These are phyloP conservation scores for Polyporus arcularius DNA, from an alignment of 768 basidiomycete genomes.

Conservation along the genomic window DNA sequence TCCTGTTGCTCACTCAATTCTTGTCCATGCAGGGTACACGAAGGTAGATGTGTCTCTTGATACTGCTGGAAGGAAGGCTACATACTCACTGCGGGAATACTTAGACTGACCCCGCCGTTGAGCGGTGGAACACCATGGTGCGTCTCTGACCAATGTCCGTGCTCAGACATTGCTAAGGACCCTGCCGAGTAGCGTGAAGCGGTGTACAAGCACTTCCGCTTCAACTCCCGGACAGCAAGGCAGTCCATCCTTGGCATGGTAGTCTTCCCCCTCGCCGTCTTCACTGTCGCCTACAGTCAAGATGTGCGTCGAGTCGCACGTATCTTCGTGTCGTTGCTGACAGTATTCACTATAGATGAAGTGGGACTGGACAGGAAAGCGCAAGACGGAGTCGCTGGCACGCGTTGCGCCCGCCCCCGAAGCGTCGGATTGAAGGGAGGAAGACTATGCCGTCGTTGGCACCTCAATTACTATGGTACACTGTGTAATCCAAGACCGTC, in stretches of 20 bases:
- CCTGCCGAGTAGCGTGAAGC: constrained; percentile 67
- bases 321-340: neutral
- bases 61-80: neutral
- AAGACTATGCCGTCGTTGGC: neutral
- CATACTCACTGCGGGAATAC: neutral
- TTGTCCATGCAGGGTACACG: constrained; percentile 47
- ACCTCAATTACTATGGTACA: constrained; percentile 14
- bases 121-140: constrained; percentile 64
- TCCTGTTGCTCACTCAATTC: neutral
- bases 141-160: neutral
- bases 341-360: constrained; percentile 39
- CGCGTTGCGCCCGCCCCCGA: constrained; percentile 22
- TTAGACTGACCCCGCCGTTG: constrained; percentile 52
- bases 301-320: constrained; percentile 35
- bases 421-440: constrained; percentile 23
- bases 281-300: constrained; percentile 42
- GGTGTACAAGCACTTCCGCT: constrained; percentile 81
- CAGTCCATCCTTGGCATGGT: constrained; percentile 63
- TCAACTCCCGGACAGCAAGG: constrained; percentile 69
- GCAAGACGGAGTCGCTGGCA: constrained; percentile 44
- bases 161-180: neutral
- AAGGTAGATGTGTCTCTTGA: constrained; percentile 41
- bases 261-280: constrained; percentile 60
- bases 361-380: constrained; percentile 57
- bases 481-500: neutral